A percentile compares a stretch with the other conserved stretches of the same genome.
Conservation (phyloP, 176 grass and related monocot genomes). For the Melocanna baccifera region DNA sequence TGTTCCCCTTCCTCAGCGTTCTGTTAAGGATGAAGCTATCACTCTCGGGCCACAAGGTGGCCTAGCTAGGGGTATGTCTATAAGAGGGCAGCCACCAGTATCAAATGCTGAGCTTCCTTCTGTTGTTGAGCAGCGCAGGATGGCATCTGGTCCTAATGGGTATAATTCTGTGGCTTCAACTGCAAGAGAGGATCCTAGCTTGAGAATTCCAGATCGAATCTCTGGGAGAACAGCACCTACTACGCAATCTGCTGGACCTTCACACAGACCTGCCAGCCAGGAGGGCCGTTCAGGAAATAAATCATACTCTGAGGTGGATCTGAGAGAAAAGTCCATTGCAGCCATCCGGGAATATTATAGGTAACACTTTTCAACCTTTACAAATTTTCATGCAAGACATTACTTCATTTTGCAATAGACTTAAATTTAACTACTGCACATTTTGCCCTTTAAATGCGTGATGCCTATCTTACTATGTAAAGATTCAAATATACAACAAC, state of each 20-base stretch:
- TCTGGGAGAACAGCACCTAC: constrained; percentile 37
- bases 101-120: constrained; percentile 48
- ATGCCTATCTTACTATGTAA: not conserved
- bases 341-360: constrained; percentile 88
- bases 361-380: constrained; percentile 31
- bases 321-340: constrained; percentile 77
- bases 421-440: not conserved
- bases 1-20: constrained; percentile 65
- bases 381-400: not conserved
- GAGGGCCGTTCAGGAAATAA: constrained; percentile 44
- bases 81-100: constrained; percentile 59
- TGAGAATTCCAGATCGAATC: constrained; percentile 42
- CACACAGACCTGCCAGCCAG: constrained; percentile 51
- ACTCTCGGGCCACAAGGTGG: constrained; percentile 90
- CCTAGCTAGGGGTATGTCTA: constrained; percentile 79
- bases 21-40: constrained; percentile 60
- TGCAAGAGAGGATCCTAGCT: constrained; percentile 41
- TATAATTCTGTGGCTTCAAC: constrained; percentile 38
- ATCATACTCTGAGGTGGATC: constrained; percentile 51
- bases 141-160: constrained; percentile 51
- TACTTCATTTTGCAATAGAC: not conserved
- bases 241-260: constrained; percentile 46
- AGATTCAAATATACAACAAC: not conserved
- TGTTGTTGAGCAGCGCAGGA: constrained; percentile 50
- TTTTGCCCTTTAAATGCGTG: not conserved